Evolutionary conservation across 176 grass and related monocot species (phyloP), one percentile per base, ranked within the genome.

Genomic region (Puya raimondii): DNA sequence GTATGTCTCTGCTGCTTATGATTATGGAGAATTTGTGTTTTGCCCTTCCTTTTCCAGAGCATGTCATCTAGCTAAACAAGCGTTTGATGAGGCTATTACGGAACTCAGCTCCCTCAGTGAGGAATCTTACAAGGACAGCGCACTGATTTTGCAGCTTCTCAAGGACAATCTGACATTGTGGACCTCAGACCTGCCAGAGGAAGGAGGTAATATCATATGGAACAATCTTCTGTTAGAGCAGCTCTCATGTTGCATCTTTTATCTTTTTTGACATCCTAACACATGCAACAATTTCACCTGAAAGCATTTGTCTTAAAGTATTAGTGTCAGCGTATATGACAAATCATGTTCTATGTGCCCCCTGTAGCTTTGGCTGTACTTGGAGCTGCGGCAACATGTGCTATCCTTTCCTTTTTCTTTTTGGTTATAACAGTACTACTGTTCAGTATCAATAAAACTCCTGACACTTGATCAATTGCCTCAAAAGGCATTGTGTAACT

Each of bases 101-200:
- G 72, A 74, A 59, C 42, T 74, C 4, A 48, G 50, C 33, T 64
- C 72, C 42, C 61, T 74, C 11, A 74, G 47, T 49, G 72, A 74
- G 11, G 72, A 74, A 26, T 74, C 72, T 25, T 74, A 74, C 47
- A 74, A 74, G 50, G 72, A 74, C 23, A 65, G 58, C 72, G 64
- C 58, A 14, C 23, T 74, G 33, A 74, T 74, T 27, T 51, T 74
- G 72, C 72, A 51, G n/a, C 72, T 74, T 74, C 27, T 74, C 8
- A 65, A 59, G 47, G 72, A 74, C 13, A 74, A 74, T 20, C 72
- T 74, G 15, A 26, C 47, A 16, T 53, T 74, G 47, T 74, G 72
- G 72, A 52, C 72, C 17, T 65, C 72, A 64, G 70, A 72, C 52
- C 51, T 72, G 27, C 53, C 70, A 20, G 72, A 74, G 61, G 72